These are phyloP conservation scores for Pterulicium gracile DNA, from an alignment of 1,284 basidiomycete genomes.

Conservation along the genomic window DNA sequence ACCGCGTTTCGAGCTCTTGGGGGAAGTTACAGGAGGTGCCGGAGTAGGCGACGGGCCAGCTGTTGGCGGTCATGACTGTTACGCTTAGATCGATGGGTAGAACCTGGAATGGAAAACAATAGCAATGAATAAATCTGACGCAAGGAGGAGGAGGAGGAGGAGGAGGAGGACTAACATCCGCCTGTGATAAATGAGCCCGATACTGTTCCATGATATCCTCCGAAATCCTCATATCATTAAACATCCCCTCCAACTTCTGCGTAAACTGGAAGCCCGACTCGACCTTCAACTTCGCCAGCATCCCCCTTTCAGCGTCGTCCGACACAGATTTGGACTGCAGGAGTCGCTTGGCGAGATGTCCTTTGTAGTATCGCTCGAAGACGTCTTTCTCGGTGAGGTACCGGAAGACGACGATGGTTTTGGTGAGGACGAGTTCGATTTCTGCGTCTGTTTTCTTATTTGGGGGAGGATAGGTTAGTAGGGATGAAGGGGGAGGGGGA, in stretches of 20 bases:
- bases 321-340: conserved; percentile 82
- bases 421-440: conserved; percentile 82
- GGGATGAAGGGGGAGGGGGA: not conserved
- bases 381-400: conserved; percentile 94
- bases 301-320: conserved; percentile 95
- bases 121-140: conserved; percentile 6
- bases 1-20: conserved; percentile 47
- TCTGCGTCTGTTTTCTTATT: conserved; percentile 88
- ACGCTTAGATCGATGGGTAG: conserved; percentile 76
- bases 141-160: conserved; percentile 1
- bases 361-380: conserved; percentile 98
- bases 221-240: conserved; percentile 93
- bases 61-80: conserved; percentile 86
- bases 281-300: conserved; percentile 97
- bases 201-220: conserved; percentile 56
- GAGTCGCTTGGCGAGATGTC: conserved; percentile 88
- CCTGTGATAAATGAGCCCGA: conserved; percentile 38
- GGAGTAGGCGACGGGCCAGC: conserved; percentile 78
- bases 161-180: conserved; percentile 30
- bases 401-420: conserved; percentile 93
- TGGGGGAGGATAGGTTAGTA: conserved; percentile 8
- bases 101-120: conserved; percentile 29
- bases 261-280: conserved; percentile 97
- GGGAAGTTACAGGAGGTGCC: conserved; percentile 61
- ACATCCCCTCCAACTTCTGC: conserved; percentile 98